Base-by-base conservation (phyloP, 805 yeast species). In the Komagataella ulmi region DNA sequence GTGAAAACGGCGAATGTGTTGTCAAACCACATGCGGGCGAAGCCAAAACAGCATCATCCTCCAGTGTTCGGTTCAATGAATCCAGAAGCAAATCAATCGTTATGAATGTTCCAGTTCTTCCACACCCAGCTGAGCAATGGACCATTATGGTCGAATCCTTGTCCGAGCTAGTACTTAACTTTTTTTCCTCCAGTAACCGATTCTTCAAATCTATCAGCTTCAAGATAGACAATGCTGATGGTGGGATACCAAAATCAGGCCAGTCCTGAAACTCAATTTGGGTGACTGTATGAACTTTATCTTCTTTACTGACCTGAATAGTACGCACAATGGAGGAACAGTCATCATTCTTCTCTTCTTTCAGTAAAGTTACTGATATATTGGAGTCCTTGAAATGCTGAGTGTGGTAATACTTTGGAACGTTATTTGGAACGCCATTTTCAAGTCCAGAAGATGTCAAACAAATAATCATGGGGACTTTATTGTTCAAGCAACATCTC, bases 91-190 rank as follows among this genome's bases (percentile, higher is more conserved):
- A 69, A 55, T 76, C 80, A 24, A 75, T 55, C 2, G 77, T 65
- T 14, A 76, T 74, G 54, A 68, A 76, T 10, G 77, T 72, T 6
- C 81, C 81, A 0, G 82, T 75, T 55, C 83, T 66, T 10, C 83
- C 83, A 54, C 81, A 79, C 0, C 83, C 83, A 0, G 83, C 83
- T 1, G 81, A 76, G 55, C 83, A 78, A 59, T 78, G 83, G 6
- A 75, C 79, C 30, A 76, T 57, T 3, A 58, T 52, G 1, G 67
- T 66, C 5, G 47, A n/a, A 19, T 19, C 47, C 43, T 19, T 18
- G 14, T 5, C 4, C 14, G 12, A 14, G 14, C 6, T 30, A 3
- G 40, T 8, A 8, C 14, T 30, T 30, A 10, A 8, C 23, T 49
- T 44, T 21, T n/a, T 44, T 14, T 54, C 49, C 14, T 51, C 30